A percentile compares a stretch with the other conserved stretches of the same genome.
These are phyloP conservation scores for Naganishia kalamii DNA, from an alignment of 768 basidiomycete genomes.

Conservation along the genomic window DNA sequence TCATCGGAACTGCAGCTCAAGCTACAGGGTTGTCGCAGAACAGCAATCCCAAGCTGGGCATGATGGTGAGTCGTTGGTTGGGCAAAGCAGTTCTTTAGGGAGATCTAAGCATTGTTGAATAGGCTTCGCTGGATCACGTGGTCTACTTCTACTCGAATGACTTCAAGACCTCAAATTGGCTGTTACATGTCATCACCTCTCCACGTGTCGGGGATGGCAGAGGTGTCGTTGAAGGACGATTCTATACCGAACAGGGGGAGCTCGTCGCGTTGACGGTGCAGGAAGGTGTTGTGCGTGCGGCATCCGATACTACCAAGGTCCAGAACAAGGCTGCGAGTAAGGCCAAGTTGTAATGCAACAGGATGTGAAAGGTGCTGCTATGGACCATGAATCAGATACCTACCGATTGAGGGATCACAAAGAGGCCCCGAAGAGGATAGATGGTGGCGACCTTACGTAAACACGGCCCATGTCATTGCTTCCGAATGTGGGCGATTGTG, in stretches of 20 bases:
- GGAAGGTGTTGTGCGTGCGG: slow-evolving; percentile 48
- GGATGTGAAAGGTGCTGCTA: neutral
- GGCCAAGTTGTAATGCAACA: slow-evolving; percentile 24
- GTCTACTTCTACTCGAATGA: slow-evolving; percentile 42
- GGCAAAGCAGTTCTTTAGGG: neutral
- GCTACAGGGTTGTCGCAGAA: slow-evolving; percentile 38
- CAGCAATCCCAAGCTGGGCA: slow-evolving; percentile 37
- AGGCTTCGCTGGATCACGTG: slow-evolving; percentile 44
- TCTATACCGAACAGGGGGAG: slow-evolving; percentile 39
- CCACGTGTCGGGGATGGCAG: slow-evolving; percentile 36
- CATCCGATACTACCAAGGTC: slow-evolving; percentile 67
- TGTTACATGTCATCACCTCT: slow-evolving; percentile 45
- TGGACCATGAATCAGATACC: neutral
- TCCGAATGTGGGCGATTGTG: no score
- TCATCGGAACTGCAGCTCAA: slow-evolving; percentile 44
- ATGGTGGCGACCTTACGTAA: neutral
- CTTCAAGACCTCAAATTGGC: slow-evolving; percentile 35
- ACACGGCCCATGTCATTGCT: neutral
- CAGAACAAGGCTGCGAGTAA: slow-evolving; percentile 55
- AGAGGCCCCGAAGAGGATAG: neutral
- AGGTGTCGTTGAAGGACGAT: slow-evolving; percentile 40
- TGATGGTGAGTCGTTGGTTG: slow-evolving; percentile 30
- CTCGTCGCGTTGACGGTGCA: slow-evolving; percentile 45
- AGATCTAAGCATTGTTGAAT: neutral
- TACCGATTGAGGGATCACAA: no score